These are phyloP conservation scores for Phalaenopsis aphrodite DNA, from an alignment of 106 monocot species.

Conservation along the genomic window DNA sequence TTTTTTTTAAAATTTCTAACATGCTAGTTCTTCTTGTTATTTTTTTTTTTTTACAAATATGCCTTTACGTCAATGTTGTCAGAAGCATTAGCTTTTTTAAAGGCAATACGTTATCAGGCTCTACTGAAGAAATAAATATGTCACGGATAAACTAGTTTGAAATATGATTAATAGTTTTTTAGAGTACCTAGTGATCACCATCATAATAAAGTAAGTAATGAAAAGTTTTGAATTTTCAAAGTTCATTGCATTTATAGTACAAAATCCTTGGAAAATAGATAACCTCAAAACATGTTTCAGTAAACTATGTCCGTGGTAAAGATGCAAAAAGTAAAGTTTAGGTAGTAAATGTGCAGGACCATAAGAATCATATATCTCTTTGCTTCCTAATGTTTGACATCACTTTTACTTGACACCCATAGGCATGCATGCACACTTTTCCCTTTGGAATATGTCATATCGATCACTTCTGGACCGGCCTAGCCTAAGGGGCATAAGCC, in stretches of 20 bases:
- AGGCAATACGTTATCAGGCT: background rate
- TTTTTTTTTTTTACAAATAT: background rate
- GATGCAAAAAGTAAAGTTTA: too few relatives aligned
- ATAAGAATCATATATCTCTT: too few relatives aligned
- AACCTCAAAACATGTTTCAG: background rate
- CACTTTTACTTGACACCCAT: too few relatives aligned
- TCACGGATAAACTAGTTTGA: background rate
- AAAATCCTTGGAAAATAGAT: background rate
- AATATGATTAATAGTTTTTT: background rate
- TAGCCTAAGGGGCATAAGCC: too few relatives aligned
- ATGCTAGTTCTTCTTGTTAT: background rate
- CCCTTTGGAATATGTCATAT: too few relatives aligned
- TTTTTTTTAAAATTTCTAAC: background rate
- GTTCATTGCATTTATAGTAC: background rate
- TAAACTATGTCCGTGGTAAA: background rate
- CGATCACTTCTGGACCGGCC: too few relatives aligned
- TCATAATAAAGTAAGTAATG: background rate
- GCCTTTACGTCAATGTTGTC: background rate
- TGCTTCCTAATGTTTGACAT: too few relatives aligned
- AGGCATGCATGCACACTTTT: too few relatives aligned
- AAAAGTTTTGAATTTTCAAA: background rate
- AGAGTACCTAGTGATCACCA: background rate
- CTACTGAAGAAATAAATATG: background rate
- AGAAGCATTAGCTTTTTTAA: background rate
- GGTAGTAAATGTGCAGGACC: too few relatives aligned